phyloP scores from a whole-genome alignment of 768 basidiomycete species.

The Lentinula lateritia region DNA sequence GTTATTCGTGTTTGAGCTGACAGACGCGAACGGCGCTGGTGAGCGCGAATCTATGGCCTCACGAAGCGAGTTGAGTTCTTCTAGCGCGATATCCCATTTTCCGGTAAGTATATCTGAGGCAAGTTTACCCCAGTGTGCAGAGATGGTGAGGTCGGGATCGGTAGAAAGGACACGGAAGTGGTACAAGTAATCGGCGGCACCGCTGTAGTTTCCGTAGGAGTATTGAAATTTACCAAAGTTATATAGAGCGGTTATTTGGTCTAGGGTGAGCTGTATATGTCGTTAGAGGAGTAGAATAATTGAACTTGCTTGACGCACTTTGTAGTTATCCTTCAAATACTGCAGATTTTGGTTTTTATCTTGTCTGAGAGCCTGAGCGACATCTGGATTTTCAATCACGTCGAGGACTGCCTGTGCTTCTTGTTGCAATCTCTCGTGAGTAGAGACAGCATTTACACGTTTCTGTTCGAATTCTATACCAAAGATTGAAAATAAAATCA shows the following conservation, averaged over 20 bases:
- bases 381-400: conserved; percentile 95
- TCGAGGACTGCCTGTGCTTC: conserved; percentile 92
- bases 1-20: conserved; percentile 26
- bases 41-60: conserved; percentile 85
- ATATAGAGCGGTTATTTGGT: conserved; percentile 94
- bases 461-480: conserved; percentile 81
- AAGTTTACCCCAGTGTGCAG: conserved; percentile 98
- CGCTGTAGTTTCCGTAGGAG: conserved; percentile 96
- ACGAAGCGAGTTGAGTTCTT: conserved; percentile 92
- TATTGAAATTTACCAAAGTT: conserved; percentile 99
- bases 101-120: conserved; percentile 94
- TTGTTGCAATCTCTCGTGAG: conserved; percentile 78
- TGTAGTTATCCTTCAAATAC: conserved; percentile 90
- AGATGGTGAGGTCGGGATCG: conserved; percentile 87
- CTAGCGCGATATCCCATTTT: conserved; percentile 90
- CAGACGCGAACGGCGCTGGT: conserved; percentile 30
- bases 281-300: conserved; percentile 2
- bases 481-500: not conserved
- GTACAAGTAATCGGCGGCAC: conserved; percentile 96
- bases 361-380: conserved; percentile 88
- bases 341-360: conserved; percentile 97
- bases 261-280: conserved; percentile 71
- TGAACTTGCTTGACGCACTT: conserved; percentile 41
- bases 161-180: conserved; percentile 98
- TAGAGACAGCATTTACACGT: conserved; percentile 75